Conservation (phyloP, 2,329 filamentous ascomycete species). For the Aschersonia sp. region DNA sequence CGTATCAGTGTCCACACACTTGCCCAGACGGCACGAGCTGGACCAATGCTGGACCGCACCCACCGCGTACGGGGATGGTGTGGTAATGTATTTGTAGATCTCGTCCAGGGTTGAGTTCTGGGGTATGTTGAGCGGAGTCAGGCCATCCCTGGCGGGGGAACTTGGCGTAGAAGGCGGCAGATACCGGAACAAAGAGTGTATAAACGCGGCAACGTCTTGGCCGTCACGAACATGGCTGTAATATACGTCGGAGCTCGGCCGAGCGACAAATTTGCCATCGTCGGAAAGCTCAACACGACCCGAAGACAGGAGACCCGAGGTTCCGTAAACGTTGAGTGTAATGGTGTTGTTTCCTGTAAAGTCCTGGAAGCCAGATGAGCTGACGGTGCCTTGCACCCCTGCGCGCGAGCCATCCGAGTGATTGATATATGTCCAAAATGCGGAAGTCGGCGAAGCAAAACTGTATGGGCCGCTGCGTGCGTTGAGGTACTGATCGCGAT, state of each 20-base stretch:
- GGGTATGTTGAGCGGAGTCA: conserved; percentile 33
- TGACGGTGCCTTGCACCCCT: conserved; percentile 37
- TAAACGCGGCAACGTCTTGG: conserved; percentile 31
- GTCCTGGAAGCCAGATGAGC: conserved; percentile 26
- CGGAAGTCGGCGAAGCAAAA: conserved; percentile 35
- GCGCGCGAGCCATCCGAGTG: conserved; percentile 24
- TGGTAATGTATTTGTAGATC: conserved; percentile 34
- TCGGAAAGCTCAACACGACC: conserved; percentile 26
- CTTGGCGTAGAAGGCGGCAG: conserved; percentile 14
- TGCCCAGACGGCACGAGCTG: conserved; percentile 32
- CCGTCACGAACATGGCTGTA: conserved; percentile 32
- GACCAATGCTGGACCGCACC: conserved; percentile 39
- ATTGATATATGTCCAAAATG: conserved; percentile 34
- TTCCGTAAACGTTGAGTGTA: conserved; percentile 42
- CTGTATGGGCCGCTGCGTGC: conserved; percentile 34
- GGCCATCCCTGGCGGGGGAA: conserved; percentile 15
- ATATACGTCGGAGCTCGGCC: conserved; percentile 26
- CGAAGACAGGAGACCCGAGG: conserved; percentile 34
- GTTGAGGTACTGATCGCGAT: conserved; percentile 30
- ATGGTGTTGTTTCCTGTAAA: conserved; percentile 29
- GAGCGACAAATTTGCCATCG: conserved; percentile 26
- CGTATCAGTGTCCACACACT: conserved; percentile 31
- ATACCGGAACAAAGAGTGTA: conserved; percentile 31
- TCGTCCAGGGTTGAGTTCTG: conserved; percentile 28
- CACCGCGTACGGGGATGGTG: conserved; percentile 27